phyloP scores from a whole-genome alignment of 495 filamentous ascomycete species.

The Clohesyomyces aquaticus region DNA sequence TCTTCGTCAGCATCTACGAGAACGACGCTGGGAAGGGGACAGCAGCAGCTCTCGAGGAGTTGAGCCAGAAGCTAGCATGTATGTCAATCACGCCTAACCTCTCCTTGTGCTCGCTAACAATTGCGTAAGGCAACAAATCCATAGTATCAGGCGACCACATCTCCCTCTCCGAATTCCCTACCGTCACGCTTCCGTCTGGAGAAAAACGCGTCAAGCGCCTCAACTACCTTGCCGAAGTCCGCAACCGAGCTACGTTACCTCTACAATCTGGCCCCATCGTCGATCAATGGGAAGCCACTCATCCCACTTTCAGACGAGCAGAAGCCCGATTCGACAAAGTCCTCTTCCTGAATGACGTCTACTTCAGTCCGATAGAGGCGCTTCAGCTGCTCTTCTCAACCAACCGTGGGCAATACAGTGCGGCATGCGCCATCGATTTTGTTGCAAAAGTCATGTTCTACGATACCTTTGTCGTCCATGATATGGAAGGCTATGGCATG shows the following conservation, averaged over 20 bases:
- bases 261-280: constrained; percentile 52
- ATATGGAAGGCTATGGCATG: constrained; percentile 69
- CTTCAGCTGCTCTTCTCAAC: constrained; percentile 76
- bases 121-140: constrained; percentile 50
- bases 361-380: constrained; percentile 71
- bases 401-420: constrained; percentile 66
- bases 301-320: neutral
- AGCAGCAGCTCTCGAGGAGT: constrained; percentile 48
- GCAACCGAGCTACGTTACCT: constrained; percentile 72
- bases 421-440: constrained; percentile 77
- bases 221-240: constrained; percentile 71
- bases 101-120: neutral
- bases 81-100: constrained; percentile 25
- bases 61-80: constrained; percentile 52
- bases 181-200: constrained; percentile 65
- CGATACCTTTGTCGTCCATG: constrained; percentile 76
- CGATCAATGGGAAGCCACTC: constrained; percentile 11
- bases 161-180: constrained; percentile 55
- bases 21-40: constrained; percentile 63
- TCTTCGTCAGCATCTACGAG: constrained; percentile 67
- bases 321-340: constrained; percentile 61
- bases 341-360: constrained; percentile 75
- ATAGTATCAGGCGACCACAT: constrained; percentile 59
- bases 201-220: constrained; percentile 67
- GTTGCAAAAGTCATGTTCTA: constrained; percentile 76